These are phyloP conservation scores for Boletus barrowsii DNA, from an alignment of 768 basidiomycete species.

Conservation along the genomic window DNA sequence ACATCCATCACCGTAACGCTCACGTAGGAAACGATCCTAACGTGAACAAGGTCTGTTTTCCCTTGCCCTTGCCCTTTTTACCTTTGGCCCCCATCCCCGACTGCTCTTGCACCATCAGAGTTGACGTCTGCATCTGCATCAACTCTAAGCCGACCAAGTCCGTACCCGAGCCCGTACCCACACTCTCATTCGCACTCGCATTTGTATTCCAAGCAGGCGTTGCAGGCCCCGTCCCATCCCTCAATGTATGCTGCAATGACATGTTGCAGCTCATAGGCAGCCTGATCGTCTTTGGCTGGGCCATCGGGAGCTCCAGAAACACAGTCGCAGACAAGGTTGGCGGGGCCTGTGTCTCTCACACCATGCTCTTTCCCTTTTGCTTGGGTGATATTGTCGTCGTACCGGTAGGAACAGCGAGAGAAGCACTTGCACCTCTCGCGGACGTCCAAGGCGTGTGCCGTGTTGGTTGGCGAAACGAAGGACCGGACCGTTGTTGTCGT, in stretches of 20 bases:
- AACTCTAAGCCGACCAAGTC: too few species aligned
- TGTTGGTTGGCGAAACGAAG: conserved; percentile 23
- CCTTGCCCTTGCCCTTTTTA: conserved; percentile 79
- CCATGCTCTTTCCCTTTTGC: conserved; percentile 7
- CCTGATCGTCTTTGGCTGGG: conserved; percentile 37
- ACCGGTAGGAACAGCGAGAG: neutral
- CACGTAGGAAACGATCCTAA: conserved; percentile 47
- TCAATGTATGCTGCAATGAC: conserved; percentile 62
- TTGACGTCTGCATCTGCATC: neutral
- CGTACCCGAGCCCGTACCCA: too few species aligned
- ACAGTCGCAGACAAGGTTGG: conserved; percentile 50
- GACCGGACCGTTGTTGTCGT: neutral
- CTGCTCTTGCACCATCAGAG: neutral
- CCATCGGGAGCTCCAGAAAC: conserved; percentile 70
- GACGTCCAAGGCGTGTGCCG: conserved; percentile 65
- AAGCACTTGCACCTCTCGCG: neutral
- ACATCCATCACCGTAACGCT: neutral
- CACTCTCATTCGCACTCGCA: neutral
- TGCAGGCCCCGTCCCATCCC: conserved; percentile 19
- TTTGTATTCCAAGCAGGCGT: conserved; percentile 31
- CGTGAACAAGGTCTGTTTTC: conserved; percentile 82
- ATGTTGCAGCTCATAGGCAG: conserved; percentile 57
- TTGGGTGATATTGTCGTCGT: conserved; percentile 4
- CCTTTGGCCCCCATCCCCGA: conserved; percentile 38
- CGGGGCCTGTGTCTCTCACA: conserved; percentile 23